Conservation (phyloP, 352 stramenopile species). For the Albugo laibachii region DNA sequence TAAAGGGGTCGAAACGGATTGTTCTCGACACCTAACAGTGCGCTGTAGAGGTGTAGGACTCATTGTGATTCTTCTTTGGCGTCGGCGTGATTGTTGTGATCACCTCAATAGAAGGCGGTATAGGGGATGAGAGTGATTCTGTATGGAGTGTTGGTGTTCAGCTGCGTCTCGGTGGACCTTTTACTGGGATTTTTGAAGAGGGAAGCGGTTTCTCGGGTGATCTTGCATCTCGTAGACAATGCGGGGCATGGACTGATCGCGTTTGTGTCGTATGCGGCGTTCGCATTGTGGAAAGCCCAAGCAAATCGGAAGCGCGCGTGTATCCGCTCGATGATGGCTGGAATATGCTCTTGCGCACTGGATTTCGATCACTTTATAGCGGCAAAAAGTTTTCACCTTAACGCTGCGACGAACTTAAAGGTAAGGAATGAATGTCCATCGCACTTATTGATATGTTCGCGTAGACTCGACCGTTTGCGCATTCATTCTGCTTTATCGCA, state of each 20-base stretch:
- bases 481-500: slow-evolving; percentile 47
- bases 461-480: slow-evolving; percentile 31
- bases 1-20: no score
- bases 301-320: slow-evolving; percentile 11
- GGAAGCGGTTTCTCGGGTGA: no score
- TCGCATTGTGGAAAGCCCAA: slow-evolving; percentile 18
- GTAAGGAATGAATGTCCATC: not conserved
- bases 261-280: slow-evolving; percentile 39
- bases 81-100: no score
- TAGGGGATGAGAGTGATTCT: no score
- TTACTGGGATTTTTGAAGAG: no score
- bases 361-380: slow-evolving; percentile 62
- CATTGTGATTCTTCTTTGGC: no score
- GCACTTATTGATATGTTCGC: not conserved
- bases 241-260: slow-evolving; percentile 25
- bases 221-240: slow-evolving; percentile 52
- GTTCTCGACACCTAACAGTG: no score
- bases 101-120: no score
- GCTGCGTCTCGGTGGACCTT: no score
- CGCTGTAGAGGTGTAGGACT: no score
- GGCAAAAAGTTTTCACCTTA: slow-evolving; percentile 26
- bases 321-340: slow-evolving; percentile 20
- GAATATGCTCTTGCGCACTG: slow-evolving; percentile 20
- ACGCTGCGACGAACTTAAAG: slow-evolving; percentile 30
- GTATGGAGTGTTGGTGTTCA: no score